Evolutionary conservation across 495 filamentous ascomycete species (phyloP), one percentile per base, ranked within the genome.

Genomic region (Astrothelium macrocarpum): DNA sequence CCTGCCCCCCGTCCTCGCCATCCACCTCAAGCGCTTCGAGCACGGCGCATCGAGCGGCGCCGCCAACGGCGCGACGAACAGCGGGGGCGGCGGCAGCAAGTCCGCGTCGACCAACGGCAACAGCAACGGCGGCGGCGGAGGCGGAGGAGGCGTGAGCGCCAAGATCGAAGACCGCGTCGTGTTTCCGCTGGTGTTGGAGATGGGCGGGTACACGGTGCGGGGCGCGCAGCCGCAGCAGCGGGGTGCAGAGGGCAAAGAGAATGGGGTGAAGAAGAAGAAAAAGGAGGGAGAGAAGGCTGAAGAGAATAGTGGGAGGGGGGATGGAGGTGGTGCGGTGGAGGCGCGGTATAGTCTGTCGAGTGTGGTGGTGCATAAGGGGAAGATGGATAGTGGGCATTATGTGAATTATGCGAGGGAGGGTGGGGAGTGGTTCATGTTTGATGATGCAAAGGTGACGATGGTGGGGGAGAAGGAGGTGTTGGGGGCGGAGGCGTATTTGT

Each of bases 371-470:
- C 92, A 96, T 70, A 84, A 86, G 36, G 92, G 91, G 16, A 88
- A 90, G 70, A 88, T 96, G 63, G 90, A 95, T 67, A 87, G 89
- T 42, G 89, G 92, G 0, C 92, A 97, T 71, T 97, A 97, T 72
- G 84, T 90, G 64, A 86, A 84, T n/a, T 97, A 93, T 74, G 89
- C 87, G 59, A 78, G 89, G 25, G 85, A 89, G 59, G 88, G 87
- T 26, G 85, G 88, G 59, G 85, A 93, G 83, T 97, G 92, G 92
- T 91, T 92, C 71, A 80, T 84, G 32, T 95, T 96, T 78, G 91
- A 97, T 67, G 92, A 97, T 73, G 90, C 90, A 71, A 88, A 88
- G 71, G 91, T 97, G 53, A 90, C 90, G 58, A 67, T 89, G 59
- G 90, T 88, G 25, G 80, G 79, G 20, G 89, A 91, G 68, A 82